Evolutionary conservation across 495 filamentous ascomycete species (phyloP).

Genomic region (Penicillium pancosmium): DNA sequence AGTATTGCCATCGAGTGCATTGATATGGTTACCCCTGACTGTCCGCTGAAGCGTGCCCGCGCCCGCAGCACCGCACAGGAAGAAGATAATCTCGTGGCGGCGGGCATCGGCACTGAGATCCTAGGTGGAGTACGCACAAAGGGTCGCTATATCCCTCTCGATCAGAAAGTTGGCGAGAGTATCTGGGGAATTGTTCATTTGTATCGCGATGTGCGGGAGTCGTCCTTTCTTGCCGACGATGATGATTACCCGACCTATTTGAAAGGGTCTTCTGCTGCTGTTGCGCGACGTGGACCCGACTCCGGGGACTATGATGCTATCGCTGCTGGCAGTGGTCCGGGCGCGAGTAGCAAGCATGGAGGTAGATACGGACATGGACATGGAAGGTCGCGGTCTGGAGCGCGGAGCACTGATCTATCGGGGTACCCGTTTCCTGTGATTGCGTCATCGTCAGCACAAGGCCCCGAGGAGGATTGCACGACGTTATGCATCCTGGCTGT

Average conservation of each 20-base stretch:
- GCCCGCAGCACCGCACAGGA: slow-evolving; percentile 14
- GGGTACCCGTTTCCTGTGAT: slow-evolving; percentile 29
- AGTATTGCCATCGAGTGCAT: slow-evolving; percentile 66
- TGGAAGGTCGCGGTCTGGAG: not conserved
- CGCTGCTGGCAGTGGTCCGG: not conserved
- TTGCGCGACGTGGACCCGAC: slow-evolving; percentile 18
- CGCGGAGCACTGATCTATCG: not conserved
- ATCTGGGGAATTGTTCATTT: slow-evolving; percentile 94
- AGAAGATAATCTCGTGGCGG: slow-evolving; percentile 43
- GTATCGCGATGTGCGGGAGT: slow-evolving; percentile 84
- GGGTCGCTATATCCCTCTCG: slow-evolving; percentile 75
- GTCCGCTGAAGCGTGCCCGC: slow-evolving; percentile 17
- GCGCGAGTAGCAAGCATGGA: not conserved
- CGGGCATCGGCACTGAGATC: slow-evolving; percentile 53
- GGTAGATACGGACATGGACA: not conserved
- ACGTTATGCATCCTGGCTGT: slow-evolving; percentile 94
- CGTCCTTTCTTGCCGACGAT: slow-evolving; percentile 45
- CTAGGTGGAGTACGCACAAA: slow-evolving; percentile 67
- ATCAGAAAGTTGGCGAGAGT: slow-evolving; percentile 75
- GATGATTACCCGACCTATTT: slow-evolving; percentile 46
- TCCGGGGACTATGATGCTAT: not conserved
- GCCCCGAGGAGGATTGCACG: slow-evolving; percentile 69
- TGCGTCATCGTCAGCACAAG: slow-evolving; percentile 18
- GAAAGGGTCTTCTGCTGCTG: slow-evolving; percentile 46
- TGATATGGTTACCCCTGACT: slow-evolving; percentile 57